Percentiles rank a stretch among this genome's conserved stretches.
phyloP scores from a whole-genome alignment of 805 yeast genomes.

The Candida awuae region DNA sequence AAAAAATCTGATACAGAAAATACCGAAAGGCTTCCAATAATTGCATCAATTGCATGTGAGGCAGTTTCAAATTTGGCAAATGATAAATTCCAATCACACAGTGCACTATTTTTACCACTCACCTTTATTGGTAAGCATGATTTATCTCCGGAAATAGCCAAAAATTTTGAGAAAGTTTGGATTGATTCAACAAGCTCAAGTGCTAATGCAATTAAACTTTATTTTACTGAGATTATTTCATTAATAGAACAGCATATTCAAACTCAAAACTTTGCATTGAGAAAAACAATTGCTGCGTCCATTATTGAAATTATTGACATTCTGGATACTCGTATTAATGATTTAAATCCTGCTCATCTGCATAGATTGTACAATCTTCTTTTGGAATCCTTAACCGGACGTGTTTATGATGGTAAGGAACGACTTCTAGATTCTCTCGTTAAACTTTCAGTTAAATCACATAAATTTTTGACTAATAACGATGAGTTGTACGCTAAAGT shows the following conservation, averaged over 20 bases:
- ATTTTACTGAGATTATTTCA: slow-evolving; percentile 57
- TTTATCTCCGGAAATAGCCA: slow-evolving; percentile 35
- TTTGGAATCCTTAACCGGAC: slow-evolving; percentile 58
- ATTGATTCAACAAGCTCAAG: slow-evolving; percentile 71
- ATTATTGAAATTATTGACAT: slow-evolving; percentile 50
- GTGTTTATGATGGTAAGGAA: slow-evolving; percentile 88
- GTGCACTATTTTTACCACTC: slow-evolving; percentile 65
- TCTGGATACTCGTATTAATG: slow-evolving; percentile 27
- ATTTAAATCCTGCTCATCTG: slow-evolving; percentile 14
- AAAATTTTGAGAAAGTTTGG: slow-evolving; percentile 62
- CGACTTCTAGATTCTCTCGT: slow-evolving; percentile 63
- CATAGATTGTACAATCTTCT: slow-evolving; percentile 43
- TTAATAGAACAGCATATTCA: slow-evolving; percentile 42
- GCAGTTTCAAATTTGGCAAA: slow-evolving; percentile 62
- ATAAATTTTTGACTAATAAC: slow-evolving; percentile 24
- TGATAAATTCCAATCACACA: slow-evolving; percentile 54
- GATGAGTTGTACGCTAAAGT: slow-evolving; percentile 32
- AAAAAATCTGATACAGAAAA: slow-evolving; percentile 18
- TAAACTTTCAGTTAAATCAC: slow-evolving; percentile 41
- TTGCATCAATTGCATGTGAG: slow-evolving; percentile 56
- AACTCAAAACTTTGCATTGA: slow-evolving; percentile 52
- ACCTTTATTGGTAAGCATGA: slow-evolving; percentile 75
- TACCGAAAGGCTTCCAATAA: slow-evolving; percentile 34
- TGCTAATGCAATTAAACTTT: slow-evolving; percentile 57
- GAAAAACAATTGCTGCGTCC: slow-evolving; percentile 65